Conservation (phyloP, 163 green algal genomes). For the Chlorella variabilis region DNA sequence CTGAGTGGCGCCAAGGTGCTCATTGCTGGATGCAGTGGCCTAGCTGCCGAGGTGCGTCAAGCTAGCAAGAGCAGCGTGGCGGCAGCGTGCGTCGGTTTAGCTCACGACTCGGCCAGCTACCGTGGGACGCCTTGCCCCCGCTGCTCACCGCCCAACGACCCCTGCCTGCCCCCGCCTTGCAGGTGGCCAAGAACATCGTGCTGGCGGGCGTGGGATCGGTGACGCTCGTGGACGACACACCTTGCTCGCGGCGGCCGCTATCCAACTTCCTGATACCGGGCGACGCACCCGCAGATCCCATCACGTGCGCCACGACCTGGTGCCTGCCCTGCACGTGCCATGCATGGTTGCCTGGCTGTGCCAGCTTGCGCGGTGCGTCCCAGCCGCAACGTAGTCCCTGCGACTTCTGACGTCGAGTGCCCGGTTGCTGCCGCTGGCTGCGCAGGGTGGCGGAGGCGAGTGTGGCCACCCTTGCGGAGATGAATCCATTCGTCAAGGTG, state of each 20-base stretch:
- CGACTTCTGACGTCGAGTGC: too few species aligned
- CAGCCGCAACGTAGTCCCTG: too few species aligned
- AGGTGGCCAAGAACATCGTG: constrained; percentile 91
- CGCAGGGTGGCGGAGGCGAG: constrained; percentile 66
- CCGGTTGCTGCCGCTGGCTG: neutral
- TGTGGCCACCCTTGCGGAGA: constrained; percentile 69
- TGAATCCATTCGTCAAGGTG: constrained; percentile 84
- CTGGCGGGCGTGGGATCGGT: constrained; percentile 83
- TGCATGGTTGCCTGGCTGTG: neutral
- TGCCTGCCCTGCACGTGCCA: neutral
- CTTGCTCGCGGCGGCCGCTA: constrained; percentile 31
- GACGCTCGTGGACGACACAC: constrained; percentile 68
- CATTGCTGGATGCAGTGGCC: constrained; percentile 73
- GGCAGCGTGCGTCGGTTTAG: too few species aligned
- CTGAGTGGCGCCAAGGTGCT: constrained; percentile 76
- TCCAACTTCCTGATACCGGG: constrained; percentile 80
- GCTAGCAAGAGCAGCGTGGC: too few species aligned
- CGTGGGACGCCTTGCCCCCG: too few species aligned
- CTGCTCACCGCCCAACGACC: too few species aligned
- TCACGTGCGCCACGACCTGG: constrained; percentile 34
- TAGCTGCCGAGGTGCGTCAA: constrained; percentile 79
- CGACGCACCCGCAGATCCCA: constrained; percentile 39
- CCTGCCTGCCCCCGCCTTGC: too few species aligned
- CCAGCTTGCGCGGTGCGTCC: neutral
- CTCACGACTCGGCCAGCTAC: too few species aligned